Evolutionary conservation across 2,329 filamentous ascomycete species (phyloP).

Genomic region (Tolypocladium tundrense): DNA sequence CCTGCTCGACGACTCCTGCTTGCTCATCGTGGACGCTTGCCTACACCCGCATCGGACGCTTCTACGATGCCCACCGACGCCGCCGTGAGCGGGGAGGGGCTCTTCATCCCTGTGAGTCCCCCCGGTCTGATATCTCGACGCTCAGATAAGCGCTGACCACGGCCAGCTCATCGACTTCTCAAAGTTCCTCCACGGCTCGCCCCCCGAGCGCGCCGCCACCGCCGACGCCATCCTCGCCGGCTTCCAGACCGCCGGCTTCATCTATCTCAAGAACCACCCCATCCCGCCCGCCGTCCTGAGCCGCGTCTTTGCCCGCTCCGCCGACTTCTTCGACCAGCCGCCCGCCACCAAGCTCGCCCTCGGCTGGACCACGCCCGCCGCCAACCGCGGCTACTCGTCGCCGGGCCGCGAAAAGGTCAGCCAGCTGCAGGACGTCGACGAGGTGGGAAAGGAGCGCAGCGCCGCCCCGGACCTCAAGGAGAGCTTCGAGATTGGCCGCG

Average conservation of each 20-base stretch:
- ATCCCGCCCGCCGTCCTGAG: constrained; percentile 50
- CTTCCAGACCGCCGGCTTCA: constrained; percentile 79
- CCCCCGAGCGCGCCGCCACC: constrained; percentile 49
- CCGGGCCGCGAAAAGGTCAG: constrained; percentile 63
- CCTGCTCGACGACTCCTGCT: background rate
- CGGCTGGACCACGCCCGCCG: constrained; percentile 60
- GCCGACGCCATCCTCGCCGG: constrained; percentile 66
- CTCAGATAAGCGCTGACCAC: background rate
- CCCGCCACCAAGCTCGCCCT: constrained; percentile 53
- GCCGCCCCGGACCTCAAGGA: constrained; percentile 57
- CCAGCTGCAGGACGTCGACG: constrained; percentile 38
- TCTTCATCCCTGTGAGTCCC: constrained; percentile 41
- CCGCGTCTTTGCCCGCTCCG: constrained; percentile 56
- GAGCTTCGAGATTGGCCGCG: constrained; percentile 54
- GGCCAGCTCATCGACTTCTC: constrained; percentile 49
- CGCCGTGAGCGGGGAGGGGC: constrained; percentile 40
- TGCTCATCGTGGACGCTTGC: background rate
- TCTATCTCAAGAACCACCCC: constrained; percentile 76
- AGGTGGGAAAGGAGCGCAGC: constrained; percentile 48
- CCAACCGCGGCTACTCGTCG: constrained; percentile 65
- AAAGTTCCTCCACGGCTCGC: constrained; percentile 54
- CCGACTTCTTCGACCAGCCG: constrained; percentile 59
- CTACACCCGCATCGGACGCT: background rate
- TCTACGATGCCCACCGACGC: constrained; percentile 21
- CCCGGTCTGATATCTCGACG: background rate